phyloP scores from a whole-genome alignment of 768 basidiomycete genomes.

The Flagelloscypha sp. region DNA sequence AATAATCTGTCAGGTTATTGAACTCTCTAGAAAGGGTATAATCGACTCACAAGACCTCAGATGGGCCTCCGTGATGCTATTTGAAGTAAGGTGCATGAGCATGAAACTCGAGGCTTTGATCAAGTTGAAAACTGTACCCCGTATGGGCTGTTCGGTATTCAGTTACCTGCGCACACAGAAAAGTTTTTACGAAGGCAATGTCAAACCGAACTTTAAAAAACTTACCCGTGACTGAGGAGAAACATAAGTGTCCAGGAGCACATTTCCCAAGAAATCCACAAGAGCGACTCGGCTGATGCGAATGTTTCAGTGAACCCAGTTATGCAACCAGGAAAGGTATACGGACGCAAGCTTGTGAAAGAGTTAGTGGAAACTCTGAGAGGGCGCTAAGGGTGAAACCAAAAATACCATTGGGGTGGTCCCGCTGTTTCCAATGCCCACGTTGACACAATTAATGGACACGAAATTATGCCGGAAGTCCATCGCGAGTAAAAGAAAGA shows the following conservation, averaged over 20 bases:
- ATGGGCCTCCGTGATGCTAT: conserved; percentile 34
- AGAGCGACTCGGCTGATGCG: conserved; percentile 37
- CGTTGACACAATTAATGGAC: conserved; percentile 55
- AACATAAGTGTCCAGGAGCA: conserved; percentile 58
- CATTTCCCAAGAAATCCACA: conserved; percentile 49
- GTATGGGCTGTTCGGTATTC: conserved; percentile 68
- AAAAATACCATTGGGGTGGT: conserved; percentile 71
- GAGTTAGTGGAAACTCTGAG: not conserved
- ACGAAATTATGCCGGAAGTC: conserved; percentile 36
- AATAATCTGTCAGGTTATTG: too few species aligned
- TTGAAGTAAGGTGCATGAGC: too few species aligned
- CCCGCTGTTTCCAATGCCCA: conserved; percentile 77
- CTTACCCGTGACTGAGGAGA: conserved; percentile 46
- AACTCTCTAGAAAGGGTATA: not conserved
- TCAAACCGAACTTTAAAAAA: conserved; percentile 1
- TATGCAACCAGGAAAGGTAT: too few species aligned
- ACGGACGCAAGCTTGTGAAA: too few species aligned
- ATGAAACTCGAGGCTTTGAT: too few species aligned
- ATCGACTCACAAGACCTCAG: conserved; percentile 29
- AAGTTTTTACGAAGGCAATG: not conserved
- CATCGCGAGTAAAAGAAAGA: conserved; percentile 14
- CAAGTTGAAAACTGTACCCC: too few species aligned
- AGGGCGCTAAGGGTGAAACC: conserved; percentile 4
- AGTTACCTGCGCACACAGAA: conserved; percentile 38
- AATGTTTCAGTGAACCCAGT: too few species aligned